These are phyloP conservation scores for Daldinia eschscholtzii DNA, from an alignment of 2,329 filamentous ascomycete genomes.

Conservation along the genomic window DNA sequence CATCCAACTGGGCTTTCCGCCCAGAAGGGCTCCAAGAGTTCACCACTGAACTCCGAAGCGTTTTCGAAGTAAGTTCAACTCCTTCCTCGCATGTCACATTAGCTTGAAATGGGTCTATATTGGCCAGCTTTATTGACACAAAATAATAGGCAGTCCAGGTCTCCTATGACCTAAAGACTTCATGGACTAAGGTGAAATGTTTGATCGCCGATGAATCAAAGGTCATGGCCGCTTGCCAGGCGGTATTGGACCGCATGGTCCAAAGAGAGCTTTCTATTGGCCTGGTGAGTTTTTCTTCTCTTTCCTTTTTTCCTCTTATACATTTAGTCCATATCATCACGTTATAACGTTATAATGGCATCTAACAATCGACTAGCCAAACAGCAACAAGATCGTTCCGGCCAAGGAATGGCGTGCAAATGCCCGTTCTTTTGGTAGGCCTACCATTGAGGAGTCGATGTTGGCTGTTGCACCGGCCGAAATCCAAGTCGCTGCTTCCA, in stretches of 20 bases:
- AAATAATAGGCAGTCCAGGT: conserved; percentile 21
- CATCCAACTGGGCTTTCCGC: conserved; percentile 44
- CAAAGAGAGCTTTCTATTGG: conserved; percentile 14
- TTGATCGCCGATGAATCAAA: conserved; percentile 8
- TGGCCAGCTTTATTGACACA: conserved; percentile 2
- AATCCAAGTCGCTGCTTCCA: conserved; percentile 29
- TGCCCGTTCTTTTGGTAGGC: not conserved
- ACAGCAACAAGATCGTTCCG: conserved; percentile 15
- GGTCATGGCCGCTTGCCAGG: conserved; percentile 23
- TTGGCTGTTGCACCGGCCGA: conserved; percentile 37
- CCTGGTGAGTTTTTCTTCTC: conserved; percentile 16
- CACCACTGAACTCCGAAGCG: conserved; percentile 31
- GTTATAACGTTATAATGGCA: not conserved
- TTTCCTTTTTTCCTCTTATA: not conserved
- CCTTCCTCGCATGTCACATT: not conserved
- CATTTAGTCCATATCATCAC: not conserved
- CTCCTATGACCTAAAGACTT: conserved; percentile 9
- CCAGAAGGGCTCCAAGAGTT: conserved; percentile 40
- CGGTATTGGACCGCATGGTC: conserved; percentile 26
- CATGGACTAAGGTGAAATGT: conserved; percentile 20
- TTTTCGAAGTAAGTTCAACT: conserved; percentile 31
- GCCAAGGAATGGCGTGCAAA: not conserved
- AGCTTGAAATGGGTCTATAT: not conserved
- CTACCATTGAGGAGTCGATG: conserved; percentile 5
- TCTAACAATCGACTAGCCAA: conserved; percentile 24